Percentiles rank a stretch among this genome's conserved stretches.
phyloP scores from a whole-genome alignment of 164 flowering plant species.

The Vitis amurensis region DNA sequence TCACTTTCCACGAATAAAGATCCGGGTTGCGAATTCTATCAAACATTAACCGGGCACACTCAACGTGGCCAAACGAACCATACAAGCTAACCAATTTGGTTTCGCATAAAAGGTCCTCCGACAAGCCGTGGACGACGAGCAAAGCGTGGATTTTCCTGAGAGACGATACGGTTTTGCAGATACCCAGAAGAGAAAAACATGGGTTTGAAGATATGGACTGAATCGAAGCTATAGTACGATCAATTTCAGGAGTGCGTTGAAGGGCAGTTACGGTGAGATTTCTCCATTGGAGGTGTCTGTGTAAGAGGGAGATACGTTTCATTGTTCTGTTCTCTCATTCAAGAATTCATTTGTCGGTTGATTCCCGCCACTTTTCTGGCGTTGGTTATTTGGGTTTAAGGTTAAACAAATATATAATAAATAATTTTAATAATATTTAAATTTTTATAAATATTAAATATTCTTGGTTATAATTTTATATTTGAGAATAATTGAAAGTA shows the following conservation, averaged over 20 bases:
- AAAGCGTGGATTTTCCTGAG: conserved; percentile 44
- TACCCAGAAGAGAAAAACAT: conserved; percentile 31
- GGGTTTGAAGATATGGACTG: conserved; percentile 35
- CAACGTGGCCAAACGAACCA: conserved; percentile 46
- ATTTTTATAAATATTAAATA: too few species aligned
- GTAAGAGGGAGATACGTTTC: conserved; percentile 13
- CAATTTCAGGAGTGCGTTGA: conserved; percentile 5
- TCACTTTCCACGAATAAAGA: conserved; percentile 59
- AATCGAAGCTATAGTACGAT: conserved; percentile 26
- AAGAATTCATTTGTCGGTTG: too few species aligned
- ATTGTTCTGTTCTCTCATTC: neutral
- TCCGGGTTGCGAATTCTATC: conserved; percentile 58
- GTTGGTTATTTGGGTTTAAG: too few species aligned
- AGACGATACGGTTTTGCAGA: conserved; percentile 38
- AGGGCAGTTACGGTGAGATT: conserved; percentile 15
- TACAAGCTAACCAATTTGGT: conserved; percentile 65
- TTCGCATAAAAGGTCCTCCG: conserved; percentile 28
- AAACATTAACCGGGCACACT: conserved; percentile 51
- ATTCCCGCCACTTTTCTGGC: neutral
- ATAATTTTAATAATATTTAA: too few species aligned
- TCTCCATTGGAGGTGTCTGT: conserved; percentile 12
- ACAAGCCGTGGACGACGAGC: conserved; percentile 48
- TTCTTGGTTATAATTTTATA: too few species aligned
- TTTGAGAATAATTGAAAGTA: too few species aligned
- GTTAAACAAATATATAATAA: too few species aligned